Evolutionary conservation across 2,329 filamentous ascomycete genomes (phyloP).

Genomic region (Arthrinium phaeospermum): DNA sequence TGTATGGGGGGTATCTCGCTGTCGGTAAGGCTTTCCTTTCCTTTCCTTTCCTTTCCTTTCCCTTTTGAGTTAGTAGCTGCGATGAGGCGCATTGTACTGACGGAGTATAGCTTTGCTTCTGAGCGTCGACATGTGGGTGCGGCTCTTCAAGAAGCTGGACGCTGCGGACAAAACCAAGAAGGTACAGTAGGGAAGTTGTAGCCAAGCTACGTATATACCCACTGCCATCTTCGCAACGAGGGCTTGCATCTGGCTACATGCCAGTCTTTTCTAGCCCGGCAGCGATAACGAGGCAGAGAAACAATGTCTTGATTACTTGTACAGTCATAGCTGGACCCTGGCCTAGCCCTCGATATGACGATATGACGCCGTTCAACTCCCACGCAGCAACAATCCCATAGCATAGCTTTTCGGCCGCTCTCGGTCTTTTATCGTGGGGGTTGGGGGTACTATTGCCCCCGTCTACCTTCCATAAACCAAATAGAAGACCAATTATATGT

Average conservation of each 20-base stretch:
- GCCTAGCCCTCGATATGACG: neutral
- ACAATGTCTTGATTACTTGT: neutral
- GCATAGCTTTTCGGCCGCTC: neutral
- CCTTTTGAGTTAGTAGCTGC: neutral
- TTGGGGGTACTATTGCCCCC: neutral
- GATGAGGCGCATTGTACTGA: neutral
- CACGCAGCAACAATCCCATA: constrained; percentile 15
- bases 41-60: neutral
- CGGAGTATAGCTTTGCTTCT: constrained; percentile 50
- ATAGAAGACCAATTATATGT: neutral
- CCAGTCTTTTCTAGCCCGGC: neutral
- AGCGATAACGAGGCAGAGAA: neutral
- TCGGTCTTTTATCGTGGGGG: neutral
- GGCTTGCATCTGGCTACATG: neutral
- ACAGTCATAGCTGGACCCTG: neutral
- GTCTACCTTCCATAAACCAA: constrained; percentile 1
- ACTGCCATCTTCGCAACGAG: neutral
- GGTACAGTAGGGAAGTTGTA: constrained; percentile 38
- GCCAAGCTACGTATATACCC: no score
- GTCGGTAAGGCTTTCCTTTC: constrained; percentile 54
- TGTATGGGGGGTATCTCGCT: constrained; percentile 58
- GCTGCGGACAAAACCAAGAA: constrained; percentile 45
- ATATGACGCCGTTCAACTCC: neutral
- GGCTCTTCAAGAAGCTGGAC: constrained; percentile 53
- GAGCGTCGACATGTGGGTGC: constrained; percentile 59